Base-by-base conservation (phyloP, 495 filamentous ascomycete genomes). In the Aspergillus wentii region DNA sequence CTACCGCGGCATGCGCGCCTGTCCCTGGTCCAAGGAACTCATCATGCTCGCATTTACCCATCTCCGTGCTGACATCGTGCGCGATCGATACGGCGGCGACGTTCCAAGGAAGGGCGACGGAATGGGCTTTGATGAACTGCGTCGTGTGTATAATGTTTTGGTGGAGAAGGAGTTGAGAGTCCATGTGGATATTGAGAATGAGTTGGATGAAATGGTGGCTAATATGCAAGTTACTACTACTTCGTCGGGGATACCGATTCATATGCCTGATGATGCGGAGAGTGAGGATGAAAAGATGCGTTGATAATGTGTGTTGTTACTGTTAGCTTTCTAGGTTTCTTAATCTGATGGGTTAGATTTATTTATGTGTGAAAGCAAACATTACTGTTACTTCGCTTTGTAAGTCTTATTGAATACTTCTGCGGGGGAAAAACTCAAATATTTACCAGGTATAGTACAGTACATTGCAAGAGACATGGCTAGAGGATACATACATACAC, bases 11-110 rank as follows among this genome's bases (percentile, higher is more conserved):
- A 52, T 76, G 32, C 66, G 69, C 27, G 69, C 74, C 3, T 89
- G 85, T 59, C 85, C 85, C 1, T 86, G 86, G 85, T 78, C 76
- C 1, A 92, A 88, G 57, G 76, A 79, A 40, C 56, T 85, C 8
- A 72, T 78, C 38, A 67, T 85, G 64, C 49, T 82, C 17, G 82
- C 68, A 1, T 86, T 86, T 49, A 62, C 60, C 18, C 72, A 69
- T 48, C 59, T 79, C 17, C 57, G 52, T 41, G 54, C 45, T 30
- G 52, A 59, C 20, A 8, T 52, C 14, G 21, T 50, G 5, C 19
- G 18, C 2, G 35, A 33, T 8, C 13, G 7, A 8, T 23, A 40
- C 18, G 13, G n/a, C 11, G 33, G 18, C 7, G 8, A 1, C 0
- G 10, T 17, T 0, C 18, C 35, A 8, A 21, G 22, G 29, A 38